phyloP scores from a whole-genome alignment of 805 yeast genomes.

The Yamadazyma takamatsuzukensis region DNA sequence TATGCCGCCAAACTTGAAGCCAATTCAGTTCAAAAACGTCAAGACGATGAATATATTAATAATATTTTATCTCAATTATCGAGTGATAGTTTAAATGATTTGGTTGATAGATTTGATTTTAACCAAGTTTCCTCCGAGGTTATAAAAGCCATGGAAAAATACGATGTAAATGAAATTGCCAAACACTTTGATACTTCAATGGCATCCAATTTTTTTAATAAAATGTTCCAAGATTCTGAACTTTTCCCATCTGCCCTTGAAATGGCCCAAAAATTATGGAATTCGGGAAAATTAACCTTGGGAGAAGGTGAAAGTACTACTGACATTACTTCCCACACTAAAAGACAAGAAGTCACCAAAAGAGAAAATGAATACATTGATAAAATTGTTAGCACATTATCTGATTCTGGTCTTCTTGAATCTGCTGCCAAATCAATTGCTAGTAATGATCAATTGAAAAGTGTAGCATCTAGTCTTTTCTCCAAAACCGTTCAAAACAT shows the following conservation, averaged over 20 bases:
- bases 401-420: slow-evolving; percentile 19
- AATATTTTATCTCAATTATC: slow-evolving; percentile 8
- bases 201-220: slow-evolving; percentile 14
- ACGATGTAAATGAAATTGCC: slow-evolving; percentile 7
- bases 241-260: slow-evolving; percentile 11
- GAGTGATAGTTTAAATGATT: slow-evolving; percentile 5
- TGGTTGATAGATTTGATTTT: slow-evolving; percentile 8
- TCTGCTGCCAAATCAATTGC: slow-evolving; percentile 20
- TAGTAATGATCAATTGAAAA: slow-evolving; percentile 16
- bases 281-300: slow-evolving; percentile 10
- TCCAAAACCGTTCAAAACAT: slow-evolving; percentile 18
- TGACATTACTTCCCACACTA: slow-evolving; percentile 4
- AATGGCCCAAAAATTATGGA: slow-evolving; percentile 16
- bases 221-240: slow-evolving; percentile 15
- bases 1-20: slow-evolving; percentile 6
- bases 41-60: slow-evolving; percentile 4
- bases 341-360: slow-evolving; percentile 12
- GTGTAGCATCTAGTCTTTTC: slow-evolving; percentile 18
- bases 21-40: slow-evolving; percentile 6
- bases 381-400: slow-evolving; percentile 18
- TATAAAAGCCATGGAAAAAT: slow-evolving; percentile 3
- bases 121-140: slow-evolving; percentile 6
- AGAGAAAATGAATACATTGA: slow-evolving; percentile 16
- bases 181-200: slow-evolving; percentile 4
- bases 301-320: slow-evolving; percentile 1